Base-by-base conservation (phyloP, 352 stramenopile species). In the Phytophthora pluvialis region DNA sequence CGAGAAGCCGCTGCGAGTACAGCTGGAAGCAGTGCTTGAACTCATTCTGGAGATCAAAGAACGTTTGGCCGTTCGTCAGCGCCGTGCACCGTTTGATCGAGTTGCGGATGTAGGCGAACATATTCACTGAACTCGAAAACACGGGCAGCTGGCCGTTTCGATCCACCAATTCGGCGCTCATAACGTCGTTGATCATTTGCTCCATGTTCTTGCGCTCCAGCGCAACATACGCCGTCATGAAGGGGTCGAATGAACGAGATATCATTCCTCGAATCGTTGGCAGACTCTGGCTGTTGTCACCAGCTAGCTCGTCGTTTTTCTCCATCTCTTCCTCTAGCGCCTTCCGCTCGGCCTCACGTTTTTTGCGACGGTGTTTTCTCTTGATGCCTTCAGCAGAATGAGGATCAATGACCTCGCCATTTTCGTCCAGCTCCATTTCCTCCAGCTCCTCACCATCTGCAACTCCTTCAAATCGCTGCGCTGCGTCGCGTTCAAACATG, bases 41-140 rank as follows among this genome's bases (percentile, higher is more conserved):
- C 63, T 98, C 94, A 54, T 91, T 81, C 53, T 99, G 93, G 26
- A 99, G 75, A 40, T 98, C 83, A 64, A 99, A 99, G 60, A 99
- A 99, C 10, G 97, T 98, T 73, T 99, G 93, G 18, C 97, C 97
- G 47, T 97, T 99, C 1, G 97, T 99, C 31, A 99, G 75, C 21
- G 94, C 95, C 18, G 95, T 98, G 61, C 97, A 99, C 15, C 97
- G 90, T 60, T 98, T 98, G 35, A 99, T 97, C 7, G 95, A 98
- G 58, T 98, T 98, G 49, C 98, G 98, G 62, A 99, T 99, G 80
- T 99, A 99, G 40, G 98, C 93, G 67, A 99, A 99, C 64, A 99
- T 94, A 64, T 98, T 98, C 15, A 98, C 97, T 3, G 96, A 98
- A 33, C 92, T 98, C 2, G 91, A 98, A 66, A 99, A 98, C 7